Conservation (phyloP, 495 filamentous ascomycete genomes). For the Parathielavia hyrcaniae region DNA sequence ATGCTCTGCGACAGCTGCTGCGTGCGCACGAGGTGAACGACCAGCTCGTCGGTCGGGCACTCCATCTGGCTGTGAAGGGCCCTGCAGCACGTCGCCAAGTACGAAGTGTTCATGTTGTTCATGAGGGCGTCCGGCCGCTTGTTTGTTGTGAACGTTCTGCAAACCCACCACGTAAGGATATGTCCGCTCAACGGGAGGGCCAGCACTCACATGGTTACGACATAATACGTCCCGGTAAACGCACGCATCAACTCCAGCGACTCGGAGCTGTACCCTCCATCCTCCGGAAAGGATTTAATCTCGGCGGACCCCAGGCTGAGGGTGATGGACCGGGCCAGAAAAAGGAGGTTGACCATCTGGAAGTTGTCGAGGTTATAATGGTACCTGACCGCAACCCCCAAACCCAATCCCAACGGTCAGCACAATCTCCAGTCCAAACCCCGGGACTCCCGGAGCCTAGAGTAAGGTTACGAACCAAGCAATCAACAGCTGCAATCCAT, state of each 20-base stretch:
- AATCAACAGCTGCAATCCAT: conserved; percentile 28
- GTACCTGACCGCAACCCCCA: conserved; percentile 11
- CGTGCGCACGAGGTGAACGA: conserved; percentile 27
- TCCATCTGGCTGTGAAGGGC: conserved; percentile 23
- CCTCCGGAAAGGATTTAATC: conserved; percentile 2
- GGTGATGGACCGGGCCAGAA: conserved; percentile 27
- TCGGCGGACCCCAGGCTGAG: conserved; percentile 14
- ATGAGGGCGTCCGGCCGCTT: conserved; percentile 31
- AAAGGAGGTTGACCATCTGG: conserved; percentile 32
- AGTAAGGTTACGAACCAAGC: conserved; percentile 25
- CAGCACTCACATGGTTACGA: conserved; percentile 28
- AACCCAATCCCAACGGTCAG: background rate
- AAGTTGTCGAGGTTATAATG: conserved; percentile 30
- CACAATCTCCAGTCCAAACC: background rate
- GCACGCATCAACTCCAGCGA: conserved; percentile 29
- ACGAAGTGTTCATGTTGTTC: conserved; percentile 28
- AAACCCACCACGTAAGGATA: background rate
- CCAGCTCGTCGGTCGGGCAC: conserved; percentile 23
- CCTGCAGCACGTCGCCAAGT: conserved; percentile 23
- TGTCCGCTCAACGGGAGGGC: background rate
- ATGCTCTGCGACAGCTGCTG: conserved; percentile 31
- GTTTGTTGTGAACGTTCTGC: conserved; percentile 31
- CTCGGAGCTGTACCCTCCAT: conserved; percentile 9
- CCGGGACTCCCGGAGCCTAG: background rate
- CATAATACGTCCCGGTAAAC: conserved; percentile 31